These are phyloP conservation scores for Biscutella laevigata DNA, from an alignment of 441 rosid species.

Conservation along the genomic window DNA sequence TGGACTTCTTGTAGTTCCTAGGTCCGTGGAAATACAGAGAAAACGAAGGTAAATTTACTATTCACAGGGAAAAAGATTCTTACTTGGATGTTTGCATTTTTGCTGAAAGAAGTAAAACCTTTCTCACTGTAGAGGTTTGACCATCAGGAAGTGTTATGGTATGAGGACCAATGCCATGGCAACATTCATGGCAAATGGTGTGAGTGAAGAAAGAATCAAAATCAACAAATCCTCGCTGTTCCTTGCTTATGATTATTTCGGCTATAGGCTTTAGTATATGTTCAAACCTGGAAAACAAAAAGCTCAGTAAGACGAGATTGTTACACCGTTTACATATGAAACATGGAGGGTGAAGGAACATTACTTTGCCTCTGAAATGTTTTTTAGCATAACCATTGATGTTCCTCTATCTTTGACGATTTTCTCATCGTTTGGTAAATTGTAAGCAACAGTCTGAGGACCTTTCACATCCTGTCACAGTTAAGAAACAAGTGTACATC, in stretches of 20 bases:
- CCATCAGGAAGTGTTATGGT: conserved; percentile 85
- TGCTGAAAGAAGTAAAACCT: conserved; percentile 39
- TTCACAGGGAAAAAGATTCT: not conserved
- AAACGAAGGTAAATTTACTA: not conserved
- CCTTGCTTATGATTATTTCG: conserved; percentile 50
- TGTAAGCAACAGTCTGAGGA: conserved; percentile 95
- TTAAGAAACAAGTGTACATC: conserved; percentile 15
- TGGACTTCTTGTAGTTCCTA: conserved; percentile 93
- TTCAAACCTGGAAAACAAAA: conserved; percentile 52
- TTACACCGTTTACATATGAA: conserved; percentile 8
- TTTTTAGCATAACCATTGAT: conserved; percentile 94
- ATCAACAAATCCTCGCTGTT: conserved; percentile 74
- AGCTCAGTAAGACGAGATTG: not conserved
- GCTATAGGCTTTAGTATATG: conserved; percentile 85
- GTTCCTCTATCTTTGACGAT: conserved; percentile 87
- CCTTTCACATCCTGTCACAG: conserved; percentile 80
- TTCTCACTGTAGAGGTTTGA: conserved; percentile 71
- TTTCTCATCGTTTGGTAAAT: conserved; percentile 90
- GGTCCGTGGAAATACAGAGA: not conserved
- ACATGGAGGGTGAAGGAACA: conserved; percentile 18
- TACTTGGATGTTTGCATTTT: not conserved
- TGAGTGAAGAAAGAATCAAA: conserved; percentile 94
- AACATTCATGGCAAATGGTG: conserved; percentile 90
- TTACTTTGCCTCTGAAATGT: conserved; percentile 85
- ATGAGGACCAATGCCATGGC: conserved; percentile 97